Evolutionary conservation across 108 stramenopile species (phyloP).

Genomic region (Fistulifera pelliculosa): DNA sequence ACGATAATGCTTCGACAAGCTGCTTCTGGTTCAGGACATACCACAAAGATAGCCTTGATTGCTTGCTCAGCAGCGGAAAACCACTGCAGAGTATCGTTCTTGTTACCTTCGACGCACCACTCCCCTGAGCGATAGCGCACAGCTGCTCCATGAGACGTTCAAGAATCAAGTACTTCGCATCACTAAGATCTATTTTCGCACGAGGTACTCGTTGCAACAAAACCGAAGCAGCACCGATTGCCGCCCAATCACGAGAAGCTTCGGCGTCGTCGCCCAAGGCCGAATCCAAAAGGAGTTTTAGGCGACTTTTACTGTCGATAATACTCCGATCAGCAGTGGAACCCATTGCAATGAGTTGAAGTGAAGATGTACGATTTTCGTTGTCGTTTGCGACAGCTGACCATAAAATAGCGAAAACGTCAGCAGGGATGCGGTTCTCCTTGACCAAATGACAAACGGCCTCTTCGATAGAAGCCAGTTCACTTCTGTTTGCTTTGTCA

Average conservation of each 20-base stretch:
- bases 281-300: constrained; percentile 68
- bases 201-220: constrained; percentile 68
- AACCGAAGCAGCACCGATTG: constrained; percentile 65
- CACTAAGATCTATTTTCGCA: constrained; percentile 47
- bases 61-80: constrained; percentile 86
- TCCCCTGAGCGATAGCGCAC: constrained; percentile 73
- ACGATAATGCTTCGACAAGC: constrained; percentile 63
- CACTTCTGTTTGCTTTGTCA: constrained; percentile 69
- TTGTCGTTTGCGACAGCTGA: constrained; percentile 51
- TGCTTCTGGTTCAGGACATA: constrained; percentile 70
- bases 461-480: constrained; percentile 91
- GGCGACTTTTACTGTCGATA: constrained; percentile 76
- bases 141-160: constrained; percentile 71
- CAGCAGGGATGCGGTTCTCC: constrained; percentile 65
- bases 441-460: constrained; percentile 74
- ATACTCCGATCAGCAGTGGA: constrained; percentile 79
- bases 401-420: constrained; percentile 80
- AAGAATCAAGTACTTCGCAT: constrained; percentile 67
- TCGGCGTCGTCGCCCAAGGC: constrained; percentile 73
- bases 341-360: constrained; percentile 83
- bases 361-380: constrained; percentile 57
- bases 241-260: constrained; percentile 67
- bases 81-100: constrained; percentile 67
- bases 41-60: constrained; percentile 69
- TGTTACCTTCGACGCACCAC: constrained; percentile 68